Conservation (phyloP, 78 protist genomes). For the Isochrysis galbana region DNA sequence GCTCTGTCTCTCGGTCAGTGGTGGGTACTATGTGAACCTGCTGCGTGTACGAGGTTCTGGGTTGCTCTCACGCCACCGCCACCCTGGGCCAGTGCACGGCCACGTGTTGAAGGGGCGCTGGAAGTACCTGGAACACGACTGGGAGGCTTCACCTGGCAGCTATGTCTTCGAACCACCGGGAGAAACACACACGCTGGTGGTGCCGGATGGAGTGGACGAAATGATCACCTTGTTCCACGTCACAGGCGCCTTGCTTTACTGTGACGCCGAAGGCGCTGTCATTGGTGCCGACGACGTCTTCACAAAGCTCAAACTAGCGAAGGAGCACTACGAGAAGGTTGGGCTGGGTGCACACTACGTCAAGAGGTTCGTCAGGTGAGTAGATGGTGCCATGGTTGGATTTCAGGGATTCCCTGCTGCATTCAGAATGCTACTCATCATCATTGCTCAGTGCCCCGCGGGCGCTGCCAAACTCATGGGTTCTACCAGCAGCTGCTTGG, state of each 20-base stretch:
- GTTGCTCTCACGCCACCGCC: neutral
- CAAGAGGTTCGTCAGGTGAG: neutral
- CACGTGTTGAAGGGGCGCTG: neutral
- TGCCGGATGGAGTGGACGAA: neutral
- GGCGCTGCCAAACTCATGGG: too few relatives aligned
- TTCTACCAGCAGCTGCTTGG: too few relatives aligned
- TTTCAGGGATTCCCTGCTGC: too few relatives aligned
- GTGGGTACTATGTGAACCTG: neutral
- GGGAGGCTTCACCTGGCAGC: neutral
- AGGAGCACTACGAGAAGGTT: neutral
- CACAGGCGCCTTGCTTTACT: neutral
- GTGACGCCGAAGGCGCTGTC: neutral
- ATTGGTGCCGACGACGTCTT: neutral
- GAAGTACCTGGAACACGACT: slow-evolving; percentile 5
- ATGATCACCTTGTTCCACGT: slow-evolving; percentile 18
- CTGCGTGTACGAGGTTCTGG: slow-evolving; percentile 1
- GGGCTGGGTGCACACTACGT: slow-evolving; percentile 3
- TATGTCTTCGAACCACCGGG: slow-evolving; percentile 19
- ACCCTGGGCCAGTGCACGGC: slow-evolving; percentile 4
- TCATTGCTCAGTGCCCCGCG: too few relatives aligned
- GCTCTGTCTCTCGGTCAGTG: neutral
- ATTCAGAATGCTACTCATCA: too few relatives aligned
- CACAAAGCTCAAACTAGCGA: neutral
- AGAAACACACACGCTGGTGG: slow-evolving; percentile 29
- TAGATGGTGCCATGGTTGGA: too few relatives aligned